Conservation (phyloP, 1,284 basidiomycete species). For the Farysia itapuensis region DNA sequence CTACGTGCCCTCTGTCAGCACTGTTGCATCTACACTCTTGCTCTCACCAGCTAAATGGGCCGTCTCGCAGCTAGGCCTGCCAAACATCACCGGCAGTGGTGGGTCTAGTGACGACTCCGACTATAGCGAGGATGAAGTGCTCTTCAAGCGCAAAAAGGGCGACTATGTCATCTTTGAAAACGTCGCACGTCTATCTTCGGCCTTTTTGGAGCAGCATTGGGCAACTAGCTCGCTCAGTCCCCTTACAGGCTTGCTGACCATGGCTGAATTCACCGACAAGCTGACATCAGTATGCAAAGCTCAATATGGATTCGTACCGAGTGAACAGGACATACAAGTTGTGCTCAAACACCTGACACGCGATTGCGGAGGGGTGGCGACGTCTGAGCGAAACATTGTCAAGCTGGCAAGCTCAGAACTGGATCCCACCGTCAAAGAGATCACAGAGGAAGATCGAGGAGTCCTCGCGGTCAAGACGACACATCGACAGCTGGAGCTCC, state of each 20-base stretch:
- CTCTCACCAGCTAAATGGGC: constrained; percentile 66
- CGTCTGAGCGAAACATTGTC: constrained; percentile 68
- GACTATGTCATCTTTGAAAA: constrained; percentile 74
- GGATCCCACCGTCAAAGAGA: constrained; percentile 35
- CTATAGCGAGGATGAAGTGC: constrained; percentile 66
- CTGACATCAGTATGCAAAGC: constrained; percentile 1
- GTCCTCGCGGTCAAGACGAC: constrained; percentile 75
- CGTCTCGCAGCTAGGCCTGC: constrained; percentile 70
- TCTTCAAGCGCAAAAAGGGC: constrained; percentile 62
- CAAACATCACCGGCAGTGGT: constrained; percentile 66
- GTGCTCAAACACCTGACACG: constrained; percentile 76
- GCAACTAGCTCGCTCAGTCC: constrained; percentile 19
- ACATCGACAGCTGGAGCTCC: constrained; percentile 68
- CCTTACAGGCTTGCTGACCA: constrained; percentile 17
- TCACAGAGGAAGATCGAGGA: constrained; percentile 72
- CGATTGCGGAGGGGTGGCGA: constrained; percentile 69
- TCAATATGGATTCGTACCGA: constrained; percentile 47
- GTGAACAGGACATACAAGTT: constrained; percentile 71
- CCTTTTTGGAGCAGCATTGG: constrained; percentile 12
- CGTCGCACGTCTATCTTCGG: constrained; percentile 63
- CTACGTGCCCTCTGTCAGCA: constrained; percentile 11
- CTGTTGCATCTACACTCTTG: constrained; percentile 10
- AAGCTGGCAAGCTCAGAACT: constrained; percentile 22
- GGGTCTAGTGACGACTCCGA: constrained; percentile 59
- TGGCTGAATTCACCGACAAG: constrained; percentile 3